A percentile compares a stretch with the other conserved stretches of the same genome.
Evolutionary conservation across 495 filamentous ascomycete genomes (phyloP).

Genomic region (Hypoxylon cercidicola): DNA sequence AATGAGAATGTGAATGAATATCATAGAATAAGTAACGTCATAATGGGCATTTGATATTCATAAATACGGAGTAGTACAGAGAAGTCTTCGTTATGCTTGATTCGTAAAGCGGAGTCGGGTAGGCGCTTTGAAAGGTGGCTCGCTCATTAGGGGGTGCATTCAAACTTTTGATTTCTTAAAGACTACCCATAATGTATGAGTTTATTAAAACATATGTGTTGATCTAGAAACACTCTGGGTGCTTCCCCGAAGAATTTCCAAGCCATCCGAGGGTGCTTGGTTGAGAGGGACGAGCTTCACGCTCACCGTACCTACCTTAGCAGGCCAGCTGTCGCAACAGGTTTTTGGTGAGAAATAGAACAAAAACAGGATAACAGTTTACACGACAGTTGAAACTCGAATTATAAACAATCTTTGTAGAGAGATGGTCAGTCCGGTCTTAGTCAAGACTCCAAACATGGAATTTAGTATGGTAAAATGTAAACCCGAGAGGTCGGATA

Average conservation of each 20-base stretch:
- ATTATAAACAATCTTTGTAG: slow-evolving; percentile 22
- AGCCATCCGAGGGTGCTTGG: not conserved
- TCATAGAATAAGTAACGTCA: not conserved
- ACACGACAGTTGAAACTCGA: not conserved
- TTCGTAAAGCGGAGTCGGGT: not conserved
- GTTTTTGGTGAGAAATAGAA: slow-evolving; percentile 4
- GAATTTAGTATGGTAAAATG: not conserved
- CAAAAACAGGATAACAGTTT: not conserved
- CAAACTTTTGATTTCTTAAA: not conserved
- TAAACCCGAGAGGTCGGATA: slow-evolving; percentile 18
- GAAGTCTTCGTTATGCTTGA: not conserved
- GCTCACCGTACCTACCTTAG: not conserved
- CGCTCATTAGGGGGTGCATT: not conserved
- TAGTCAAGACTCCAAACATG: not conserved
- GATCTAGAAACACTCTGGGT: not conserved
- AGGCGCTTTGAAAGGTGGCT: not conserved
- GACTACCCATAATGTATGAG: not conserved
- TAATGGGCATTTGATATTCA: not conserved
- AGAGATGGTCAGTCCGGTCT: not conserved
- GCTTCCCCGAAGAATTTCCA: not conserved
- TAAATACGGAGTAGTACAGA: not conserved
- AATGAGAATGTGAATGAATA: not conserved
- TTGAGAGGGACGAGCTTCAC: not conserved
- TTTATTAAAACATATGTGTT: not conserved
- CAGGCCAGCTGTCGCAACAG: not conserved